Evolutionary conservation across 2,329 filamentous ascomycete species (phyloP).

Genomic region (Setomelanomma holmii): DNA sequence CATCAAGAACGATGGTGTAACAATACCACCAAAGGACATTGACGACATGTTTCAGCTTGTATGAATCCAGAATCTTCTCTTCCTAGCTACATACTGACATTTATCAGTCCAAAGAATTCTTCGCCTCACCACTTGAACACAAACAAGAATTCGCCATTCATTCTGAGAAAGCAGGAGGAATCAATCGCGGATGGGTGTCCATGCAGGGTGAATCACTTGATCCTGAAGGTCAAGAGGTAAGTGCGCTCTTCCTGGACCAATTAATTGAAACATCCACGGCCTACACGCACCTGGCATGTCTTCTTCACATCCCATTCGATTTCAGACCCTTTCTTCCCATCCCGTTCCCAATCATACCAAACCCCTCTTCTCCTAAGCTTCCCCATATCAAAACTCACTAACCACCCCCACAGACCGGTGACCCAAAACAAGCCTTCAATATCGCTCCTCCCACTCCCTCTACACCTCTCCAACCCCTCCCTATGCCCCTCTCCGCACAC

Average conservation of each 20-base stretch:
- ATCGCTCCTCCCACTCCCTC: slow-evolving; percentile 72
- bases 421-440: slow-evolving; percentile 87
- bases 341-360: too few relatives aligned
- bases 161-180: slow-evolving; percentile 58
- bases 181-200: slow-evolving; percentile 88
- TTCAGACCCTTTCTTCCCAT: too few relatives aligned
- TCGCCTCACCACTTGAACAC: slow-evolving; percentile 71
- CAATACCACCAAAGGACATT: slow-evolving; percentile 72
- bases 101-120: slow-evolving; percentile 73
- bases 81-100: neutral
- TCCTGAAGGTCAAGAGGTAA: slow-evolving; percentile 78
- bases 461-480: slow-evolving; percentile 73
- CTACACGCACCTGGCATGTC: too few relatives aligned
- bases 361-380: neutral
- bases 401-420: slow-evolving; percentile 66
- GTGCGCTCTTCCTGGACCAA: neutral
- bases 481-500: slow-evolving; percentile 66
- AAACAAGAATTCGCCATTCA: slow-evolving; percentile 79
- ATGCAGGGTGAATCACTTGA: slow-evolving; percentile 91
- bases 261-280: slow-evolving; percentile 69
- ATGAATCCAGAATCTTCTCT: slow-evolving; percentile 25
- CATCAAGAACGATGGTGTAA: slow-evolving; percentile 74
- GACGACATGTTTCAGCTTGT: slow-evolving; percentile 78
- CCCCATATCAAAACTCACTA: slow-evolving; percentile 1
- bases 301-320: too few relatives aligned